phyloP scores from a whole-genome alignment of 225 moss, liverwort and hornwort genomes.

The Polytrichum formosum region DNA sequence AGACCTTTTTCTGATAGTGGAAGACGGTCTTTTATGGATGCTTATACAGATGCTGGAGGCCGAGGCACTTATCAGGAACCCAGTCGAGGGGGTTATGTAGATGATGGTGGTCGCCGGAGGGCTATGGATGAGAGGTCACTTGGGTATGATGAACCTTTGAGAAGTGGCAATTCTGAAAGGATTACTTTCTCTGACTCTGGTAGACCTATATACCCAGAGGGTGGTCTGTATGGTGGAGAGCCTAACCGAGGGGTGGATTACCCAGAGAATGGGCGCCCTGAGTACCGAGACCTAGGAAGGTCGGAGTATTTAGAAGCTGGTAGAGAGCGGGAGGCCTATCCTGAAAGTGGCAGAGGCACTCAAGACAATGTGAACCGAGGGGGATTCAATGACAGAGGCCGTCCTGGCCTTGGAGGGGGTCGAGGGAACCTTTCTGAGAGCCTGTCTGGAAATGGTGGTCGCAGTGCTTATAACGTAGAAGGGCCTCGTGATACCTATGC shows the following conservation, averaged over 20 bases:
- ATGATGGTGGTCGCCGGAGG: slow-evolving; percentile 44
- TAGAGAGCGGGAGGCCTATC: slow-evolving; percentile 40
- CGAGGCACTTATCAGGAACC: slow-evolving; percentile 45
- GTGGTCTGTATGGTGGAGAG: slow-evolving; percentile 46
- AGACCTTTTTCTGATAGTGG: slow-evolving; percentile 36
- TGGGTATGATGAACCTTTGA: slow-evolving; percentile 54
- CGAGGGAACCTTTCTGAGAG: slow-evolving; percentile 36
- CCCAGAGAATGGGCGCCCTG: slow-evolving; percentile 45
- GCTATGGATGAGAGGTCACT: slow-evolving; percentile 54
- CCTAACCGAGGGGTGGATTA: slow-evolving; percentile 36
- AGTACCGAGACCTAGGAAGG: slow-evolving; percentile 40
- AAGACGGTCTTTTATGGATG: slow-evolving; percentile 38
- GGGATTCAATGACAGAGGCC: slow-evolving; percentile 33
- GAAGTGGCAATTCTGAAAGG: slow-evolving; percentile 61
- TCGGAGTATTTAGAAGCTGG: slow-evolving; percentile 34
- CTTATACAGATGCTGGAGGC: slow-evolving; percentile 40
- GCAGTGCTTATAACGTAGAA: slow-evolving; percentile 32
- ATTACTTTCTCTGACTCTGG: slow-evolving; percentile 62
- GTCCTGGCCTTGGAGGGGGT: slow-evolving; percentile 25
- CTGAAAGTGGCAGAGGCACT: slow-evolving; percentile 27
- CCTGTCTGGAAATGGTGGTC: slow-evolving; percentile 20
- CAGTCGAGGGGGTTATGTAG: slow-evolving; percentile 33
- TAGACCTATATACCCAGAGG: slow-evolving; percentile 50
- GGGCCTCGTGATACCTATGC: slow-evolving; percentile 36
- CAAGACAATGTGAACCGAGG: slow-evolving; percentile 24